Base-by-base conservation (phyloP, 1,139 yeast genomes). In the Nakaseomyces glabratus region DNA sequence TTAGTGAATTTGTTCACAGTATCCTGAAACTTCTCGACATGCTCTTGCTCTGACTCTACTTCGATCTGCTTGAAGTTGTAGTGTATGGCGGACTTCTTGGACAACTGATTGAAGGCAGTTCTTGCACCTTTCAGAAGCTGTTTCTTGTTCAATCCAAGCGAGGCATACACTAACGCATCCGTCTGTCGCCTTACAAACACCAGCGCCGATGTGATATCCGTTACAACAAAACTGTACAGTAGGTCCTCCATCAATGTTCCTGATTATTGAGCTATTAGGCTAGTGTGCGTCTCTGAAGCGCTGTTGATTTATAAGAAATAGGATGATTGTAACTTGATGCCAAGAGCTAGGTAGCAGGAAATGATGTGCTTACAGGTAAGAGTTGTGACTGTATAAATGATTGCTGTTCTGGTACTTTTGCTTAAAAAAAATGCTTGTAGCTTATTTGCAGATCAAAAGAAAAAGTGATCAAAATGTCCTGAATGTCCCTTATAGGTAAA, bases 101-200 rank as follows among this genome's bases (percentile, higher is more conserved):
- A 33, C 12, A 43, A 6, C 19, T 40, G 43, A 10, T 33, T 25
- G 23, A 49, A 43, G 23, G 36, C 44, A 11, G 34, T 22, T 8
- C 35, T 26, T 1, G 47, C 45, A 5, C 20, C 31, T 20, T 35
- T 35, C 13, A 45, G 26, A 18, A 41, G 22, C 4, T 19, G 16
- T 11, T 38, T 35, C 24, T 40, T 39, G 35, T 46, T 42, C 9
- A 28, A 31, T 3, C 51, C 49, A 15, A 49, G 20, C 8, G 48
- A 36, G 2, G 45, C 45, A 35, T 46, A 45, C 3, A 48, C 47
- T 20, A 49, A 25, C 26, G 34, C 38, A 8, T 33, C 12, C 11
- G 36, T 44, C 6, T 18, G 26, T 9, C 38, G 33, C 24, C 40
- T 38, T 14, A 41, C 29, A 7, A 44, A 38, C 14, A 46, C 6